Percentiles rank a stretch among this genome's conserved stretches.
phyloP scores from a whole-genome alignment of 2,329 filamentous ascomycete species.

The Colletotrichum liriopes region DNA sequence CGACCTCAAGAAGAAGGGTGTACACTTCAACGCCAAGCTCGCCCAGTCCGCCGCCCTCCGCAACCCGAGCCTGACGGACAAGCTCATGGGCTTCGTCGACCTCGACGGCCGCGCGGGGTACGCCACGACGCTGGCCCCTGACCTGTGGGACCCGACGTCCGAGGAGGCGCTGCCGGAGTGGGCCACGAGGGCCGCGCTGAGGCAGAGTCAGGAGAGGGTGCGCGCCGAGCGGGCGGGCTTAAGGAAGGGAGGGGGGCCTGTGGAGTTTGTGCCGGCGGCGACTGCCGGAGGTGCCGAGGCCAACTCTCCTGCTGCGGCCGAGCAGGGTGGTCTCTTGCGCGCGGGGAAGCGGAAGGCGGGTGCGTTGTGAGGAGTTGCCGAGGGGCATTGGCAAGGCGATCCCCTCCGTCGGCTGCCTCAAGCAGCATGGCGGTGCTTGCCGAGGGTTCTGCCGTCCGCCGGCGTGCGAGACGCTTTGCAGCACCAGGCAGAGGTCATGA shows the following conservation, averaged over 20 bases:
- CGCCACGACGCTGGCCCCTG: slow-evolving; percentile 70
- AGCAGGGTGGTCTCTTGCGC: slow-evolving; percentile 46
- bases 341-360: slow-evolving; percentile 54
- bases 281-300: slow-evolving; percentile 9
- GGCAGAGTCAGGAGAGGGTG: slow-evolving; percentile 63
- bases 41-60: slow-evolving; percentile 76
- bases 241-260: slow-evolving; percentile 57
- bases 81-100: slow-evolving; percentile 78
- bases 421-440: not conserved
- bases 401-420: not conserved
- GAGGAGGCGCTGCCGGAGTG: slow-evolving; percentile 65
- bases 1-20: slow-evolving; percentile 80
- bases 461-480: not conserved
- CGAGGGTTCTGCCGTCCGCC: not conserved
- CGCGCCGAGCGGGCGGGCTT: slow-evolving; percentile 63
- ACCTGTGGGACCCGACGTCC: slow-evolving; percentile 70
- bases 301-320: slow-evolving; percentile 39
- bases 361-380: slow-evolving; percentile 21
- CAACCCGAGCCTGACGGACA: slow-evolving; percentile 81
- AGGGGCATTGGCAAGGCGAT: not conserved
- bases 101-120: slow-evolving; percentile 72
- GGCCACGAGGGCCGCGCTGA: slow-evolving; percentile 67
- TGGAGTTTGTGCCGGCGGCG: slow-evolving; percentile 66
- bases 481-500: not conserved
- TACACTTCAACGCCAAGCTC: slow-evolving; percentile 85